Evolutionary conservation across 345 rosid species (phyloP), one percentile per base, ranked within the genome.

Genomic region (Lepidium sativum): DNA sequence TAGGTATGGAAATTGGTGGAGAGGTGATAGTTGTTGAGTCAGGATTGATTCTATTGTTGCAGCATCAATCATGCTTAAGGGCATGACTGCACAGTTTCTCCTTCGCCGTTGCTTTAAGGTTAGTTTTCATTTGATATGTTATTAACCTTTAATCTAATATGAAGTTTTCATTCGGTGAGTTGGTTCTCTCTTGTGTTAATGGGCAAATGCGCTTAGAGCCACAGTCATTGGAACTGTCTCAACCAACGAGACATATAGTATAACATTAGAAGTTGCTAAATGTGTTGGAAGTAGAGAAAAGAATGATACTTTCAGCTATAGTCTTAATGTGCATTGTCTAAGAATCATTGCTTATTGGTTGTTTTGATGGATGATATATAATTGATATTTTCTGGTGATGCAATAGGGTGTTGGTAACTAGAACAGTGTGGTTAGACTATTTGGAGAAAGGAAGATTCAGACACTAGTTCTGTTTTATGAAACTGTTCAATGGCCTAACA

Each of bases 1-100:
- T 64, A 89, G 96, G 97, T 29, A 78, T 72, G 90, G 98, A 92
- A 71, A 95, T 86, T 72, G 98, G 78, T 62, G 97, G 97, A 53
- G 96, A 84, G 76, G 98, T 89, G 52, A 65, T 76, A 48, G 90
- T 87, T 56, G 90, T 89, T 48, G 97, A 97, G 34, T 77, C 91
- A 44, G 97, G 98, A 62, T 65, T 84, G 83, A 74, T 76, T 88
- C 95, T 47, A 52, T 83, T 16, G 56, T 76, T 34, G 98, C 94
- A 44, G 96, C 98, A 34, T 87, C 97, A 20, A 64, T 81, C 69
- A 63, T 89, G 66, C 82, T 83, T 60, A 92, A 92, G 82, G 98
- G 97, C 48, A 87, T 92, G 97, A 92, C 97, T 12, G 83, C 92
- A 35, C 96, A 89, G 73, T 77, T 66, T 64, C 84, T 89, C 39